Conservation (phyloP, 441 rosid species). For the Erodium chrysanthum region DNA sequence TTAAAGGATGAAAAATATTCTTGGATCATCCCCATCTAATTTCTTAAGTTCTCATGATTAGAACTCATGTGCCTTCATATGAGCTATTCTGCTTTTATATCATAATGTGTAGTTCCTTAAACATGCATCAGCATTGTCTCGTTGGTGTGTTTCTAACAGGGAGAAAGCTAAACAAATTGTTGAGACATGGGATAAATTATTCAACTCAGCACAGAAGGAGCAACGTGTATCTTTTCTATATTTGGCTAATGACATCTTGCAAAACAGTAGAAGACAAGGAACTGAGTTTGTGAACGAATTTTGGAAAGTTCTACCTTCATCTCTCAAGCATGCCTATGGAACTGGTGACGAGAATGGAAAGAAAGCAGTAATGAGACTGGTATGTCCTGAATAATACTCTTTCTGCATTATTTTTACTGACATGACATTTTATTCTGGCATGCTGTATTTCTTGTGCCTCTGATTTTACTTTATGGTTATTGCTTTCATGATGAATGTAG, state of each 20-base stretch:
- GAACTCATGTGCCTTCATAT: not conserved
- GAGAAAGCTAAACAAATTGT: conserved; percentile 45
- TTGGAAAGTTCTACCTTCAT: conserved; percentile 44
- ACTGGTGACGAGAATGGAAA: conserved; percentile 37
- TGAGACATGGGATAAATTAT: conserved; percentile 46
- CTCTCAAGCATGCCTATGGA: conserved; percentile 34
- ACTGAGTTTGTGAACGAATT: conserved; percentile 48
- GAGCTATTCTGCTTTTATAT: not conserved
- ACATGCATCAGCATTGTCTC: conserved; percentile 35
- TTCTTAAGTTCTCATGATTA: not conserved
- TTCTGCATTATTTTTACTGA: not conserved
- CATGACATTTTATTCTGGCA: not conserved
- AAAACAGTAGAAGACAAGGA: conserved; percentile 40
- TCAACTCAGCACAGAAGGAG: conserved; percentile 44
- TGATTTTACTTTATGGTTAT: no score
- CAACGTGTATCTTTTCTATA: conserved; percentile 38
- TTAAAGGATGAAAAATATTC: not conserved
- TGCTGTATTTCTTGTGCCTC: no score
- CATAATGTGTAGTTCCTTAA: conserved; percentile 18
- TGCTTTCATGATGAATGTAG: not conserved
- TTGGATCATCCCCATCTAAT: not conserved
- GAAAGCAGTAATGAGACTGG: conserved; percentile 38
- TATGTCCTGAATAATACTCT: conserved; percentile 11
- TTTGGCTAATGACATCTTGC: conserved; percentile 47
- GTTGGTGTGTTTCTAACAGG: conserved; percentile 38